Conservation (phyloP, 2,329 filamentous ascomycete genomes). For the Aspergillus sp. region DNA sequence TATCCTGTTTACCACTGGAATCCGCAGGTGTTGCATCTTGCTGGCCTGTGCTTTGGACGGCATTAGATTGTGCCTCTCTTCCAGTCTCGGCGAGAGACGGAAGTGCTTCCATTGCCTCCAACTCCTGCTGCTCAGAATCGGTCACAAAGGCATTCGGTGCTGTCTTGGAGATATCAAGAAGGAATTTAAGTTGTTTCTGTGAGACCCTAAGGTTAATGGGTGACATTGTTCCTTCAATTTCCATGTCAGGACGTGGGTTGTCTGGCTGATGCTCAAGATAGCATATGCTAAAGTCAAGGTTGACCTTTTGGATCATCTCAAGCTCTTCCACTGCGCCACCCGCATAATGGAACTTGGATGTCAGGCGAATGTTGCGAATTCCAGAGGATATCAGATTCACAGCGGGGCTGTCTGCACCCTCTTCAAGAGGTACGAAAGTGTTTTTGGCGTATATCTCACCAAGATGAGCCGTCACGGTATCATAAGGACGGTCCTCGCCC, state of each 20-base stretch:
- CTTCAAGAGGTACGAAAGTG: constrained; percentile 80
- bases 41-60: constrained; percentile 51
- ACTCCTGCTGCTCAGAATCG: constrained; percentile 68
- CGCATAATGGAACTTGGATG: constrained; percentile 82
- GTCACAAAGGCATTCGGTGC: constrained; percentile 84
- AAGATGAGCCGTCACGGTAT: constrained; percentile 86
- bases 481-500: constrained; percentile 67
- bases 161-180: constrained; percentile 82
- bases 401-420: constrained; percentile 68
- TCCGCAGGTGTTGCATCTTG: constrained; percentile 63
- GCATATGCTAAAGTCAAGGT: constrained; percentile 87
- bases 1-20: constrained; percentile 64
- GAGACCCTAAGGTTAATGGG: constrained; percentile 88
- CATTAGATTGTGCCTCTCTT: constrained; percentile 49
- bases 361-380: constrained; percentile 87
- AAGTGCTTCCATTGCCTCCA: constrained; percentile 73
- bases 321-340: constrained; percentile 75
- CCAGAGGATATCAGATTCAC: constrained; percentile 90
- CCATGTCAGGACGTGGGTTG: constrained; percentile 79
- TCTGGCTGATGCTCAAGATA: constrained; percentile 83
- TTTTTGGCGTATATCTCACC: constrained; percentile 98
- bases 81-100: constrained; percentile 56
- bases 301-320: constrained; percentile 95
- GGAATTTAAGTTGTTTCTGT: constrained; percentile 85
- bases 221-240: constrained; percentile 89